A percentile compares a stretch with the other conserved stretches of the same genome.
phyloP scores from a whole-genome alignment of 371 early-diverging fungal species.

The Apophysomyces elegans region DNA sequence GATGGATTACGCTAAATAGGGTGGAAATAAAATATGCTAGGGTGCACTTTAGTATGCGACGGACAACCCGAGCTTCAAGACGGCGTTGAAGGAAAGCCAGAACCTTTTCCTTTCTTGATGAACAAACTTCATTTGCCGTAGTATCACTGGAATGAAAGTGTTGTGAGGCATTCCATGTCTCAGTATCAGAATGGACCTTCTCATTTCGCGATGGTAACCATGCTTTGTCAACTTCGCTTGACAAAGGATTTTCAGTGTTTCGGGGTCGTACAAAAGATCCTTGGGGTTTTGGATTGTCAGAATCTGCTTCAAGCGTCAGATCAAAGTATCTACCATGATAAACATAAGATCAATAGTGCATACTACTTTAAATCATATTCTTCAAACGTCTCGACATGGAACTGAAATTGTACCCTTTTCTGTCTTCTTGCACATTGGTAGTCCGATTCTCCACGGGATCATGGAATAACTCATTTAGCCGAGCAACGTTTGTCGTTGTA shows the following conservation, averaged over 20 bases:
- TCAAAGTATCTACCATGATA: not conserved
- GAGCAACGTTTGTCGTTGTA: not conserved
- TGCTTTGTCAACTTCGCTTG: not conserved
- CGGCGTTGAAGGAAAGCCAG: conserved; percentile 10
- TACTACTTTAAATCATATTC: not conserved
- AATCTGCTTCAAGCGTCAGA: not conserved
- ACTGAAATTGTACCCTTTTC: not conserved
- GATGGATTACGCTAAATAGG: conserved; percentile 26
- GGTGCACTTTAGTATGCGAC: conserved; percentile 33
- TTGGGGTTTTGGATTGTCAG: not conserved
- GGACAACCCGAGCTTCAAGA: conserved; percentile 33
- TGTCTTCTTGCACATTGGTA: not conserved
- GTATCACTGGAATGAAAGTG: not conserved
- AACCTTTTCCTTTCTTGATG: conserved; percentile 5
- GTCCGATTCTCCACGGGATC: not conserved
- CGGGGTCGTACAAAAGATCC: not conserved
- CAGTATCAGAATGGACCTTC: not conserved
- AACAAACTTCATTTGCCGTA: not conserved
- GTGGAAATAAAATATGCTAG: conserved; percentile 29
- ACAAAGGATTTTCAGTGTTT: not conserved
- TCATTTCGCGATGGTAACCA: not conserved
- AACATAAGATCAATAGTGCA: not conserved
- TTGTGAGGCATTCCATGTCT: not conserved
- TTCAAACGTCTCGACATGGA: not conserved
- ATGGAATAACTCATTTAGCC: not conserved